phyloP scores from a whole-genome alignment of 2,329 filamentous ascomycete species.

The Ramularia endophylla region DNA sequence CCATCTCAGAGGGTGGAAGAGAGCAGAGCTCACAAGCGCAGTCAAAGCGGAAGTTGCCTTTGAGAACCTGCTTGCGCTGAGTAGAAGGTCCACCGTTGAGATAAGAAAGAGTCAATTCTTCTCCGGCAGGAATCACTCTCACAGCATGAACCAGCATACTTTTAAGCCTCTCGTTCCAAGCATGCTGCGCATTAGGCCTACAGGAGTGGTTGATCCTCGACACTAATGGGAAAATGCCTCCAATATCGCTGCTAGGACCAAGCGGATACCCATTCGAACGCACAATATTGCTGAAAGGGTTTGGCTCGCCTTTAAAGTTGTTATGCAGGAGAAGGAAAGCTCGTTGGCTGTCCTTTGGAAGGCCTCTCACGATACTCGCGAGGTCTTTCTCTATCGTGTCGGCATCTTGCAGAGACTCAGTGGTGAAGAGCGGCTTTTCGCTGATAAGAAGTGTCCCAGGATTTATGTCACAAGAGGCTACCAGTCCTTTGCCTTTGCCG shows the following conservation, averaged over 20 bases:
- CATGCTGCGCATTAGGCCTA: conserved; percentile 32
- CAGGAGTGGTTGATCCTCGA: conserved; percentile 36
- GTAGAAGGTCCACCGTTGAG: conserved; percentile 20
- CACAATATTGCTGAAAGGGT: conserved; percentile 29
- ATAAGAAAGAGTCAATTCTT: conserved; percentile 36
- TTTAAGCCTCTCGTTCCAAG: conserved; percentile 29
- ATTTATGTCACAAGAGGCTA: conserved; percentile 33
- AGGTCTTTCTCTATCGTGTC: conserved; percentile 18
- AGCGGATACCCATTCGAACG: conserved; percentile 31
- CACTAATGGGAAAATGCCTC: conserved; percentile 32
- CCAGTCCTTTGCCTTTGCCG: conserved; percentile 38
- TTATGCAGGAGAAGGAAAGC: conserved; percentile 30
- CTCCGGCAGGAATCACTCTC: conserved; percentile 30
- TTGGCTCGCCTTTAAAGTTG: conserved; percentile 20
- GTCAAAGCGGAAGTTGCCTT: conserved; percentile 29
- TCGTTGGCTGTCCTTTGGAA: conserved; percentile 22
- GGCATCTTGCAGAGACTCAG: conserved; percentile 16
- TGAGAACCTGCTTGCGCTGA: conserved; percentile 13
- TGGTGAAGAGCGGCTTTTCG: conserved; percentile 36
- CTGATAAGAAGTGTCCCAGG: conserved; percentile 37
- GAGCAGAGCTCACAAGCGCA: conserved; percentile 35
- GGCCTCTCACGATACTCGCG: conserved; percentile 19
- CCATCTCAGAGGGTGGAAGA: conserved; percentile 28
- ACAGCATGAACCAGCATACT: conserved; percentile 29
- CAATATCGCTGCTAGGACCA: conserved; percentile 21